Conservation (phyloP, 73 alveolate genomes). For the Tetrahymena thermophila region DNA sequence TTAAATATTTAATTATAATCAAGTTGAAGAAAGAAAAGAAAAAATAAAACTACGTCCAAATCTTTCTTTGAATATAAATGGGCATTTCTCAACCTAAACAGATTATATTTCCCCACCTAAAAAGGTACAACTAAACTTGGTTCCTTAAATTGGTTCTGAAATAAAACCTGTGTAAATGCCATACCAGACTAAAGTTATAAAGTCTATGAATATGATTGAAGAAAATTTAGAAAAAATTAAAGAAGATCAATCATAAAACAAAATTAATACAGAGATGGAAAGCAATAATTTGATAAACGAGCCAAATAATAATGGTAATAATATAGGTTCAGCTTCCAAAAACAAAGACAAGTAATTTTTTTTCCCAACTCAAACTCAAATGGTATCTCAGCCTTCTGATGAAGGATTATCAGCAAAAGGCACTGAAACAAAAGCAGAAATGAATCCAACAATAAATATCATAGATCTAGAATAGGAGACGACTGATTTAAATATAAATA, state of each 20-base stretch:
- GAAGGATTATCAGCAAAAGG: background rate
- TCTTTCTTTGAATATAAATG: background rate
- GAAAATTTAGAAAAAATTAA: background rate
- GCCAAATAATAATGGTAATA: background rate
- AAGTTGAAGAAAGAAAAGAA: background rate
- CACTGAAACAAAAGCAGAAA: background rate
- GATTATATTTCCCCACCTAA: background rate
- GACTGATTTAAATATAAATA: background rate
- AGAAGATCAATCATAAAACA: background rate
- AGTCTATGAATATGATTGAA: background rate
- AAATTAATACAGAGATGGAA: background rate
- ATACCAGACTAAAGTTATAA: background rate
- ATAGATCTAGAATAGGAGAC: background rate
- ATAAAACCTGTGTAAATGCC: background rate
- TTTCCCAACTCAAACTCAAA: background rate
- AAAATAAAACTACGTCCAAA: background rate
- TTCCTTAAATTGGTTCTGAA: background rate
- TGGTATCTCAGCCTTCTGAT: background rate
- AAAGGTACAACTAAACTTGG: background rate
- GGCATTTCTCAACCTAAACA: background rate
- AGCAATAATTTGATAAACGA: background rate
- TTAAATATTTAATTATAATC: background rate
- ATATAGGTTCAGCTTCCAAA: background rate
- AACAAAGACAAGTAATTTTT: background rate
- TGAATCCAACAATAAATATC: background rate